phyloP scores from a whole-genome alignment of 768 basidiomycete genomes.

The Psilocybe tampanensis region DNA sequence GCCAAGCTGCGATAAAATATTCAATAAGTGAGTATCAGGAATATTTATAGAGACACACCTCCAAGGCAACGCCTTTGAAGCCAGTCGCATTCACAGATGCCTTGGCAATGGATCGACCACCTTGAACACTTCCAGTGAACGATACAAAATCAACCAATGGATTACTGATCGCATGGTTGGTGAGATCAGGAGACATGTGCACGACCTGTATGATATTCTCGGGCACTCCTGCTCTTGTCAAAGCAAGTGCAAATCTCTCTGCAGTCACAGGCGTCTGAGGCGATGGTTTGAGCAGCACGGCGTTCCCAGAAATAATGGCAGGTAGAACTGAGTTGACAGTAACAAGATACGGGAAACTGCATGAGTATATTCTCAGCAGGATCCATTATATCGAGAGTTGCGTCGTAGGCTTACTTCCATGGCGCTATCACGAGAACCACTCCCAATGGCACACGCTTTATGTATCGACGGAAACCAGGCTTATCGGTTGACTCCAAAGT shows the following conservation, averaged over 20 bases:
- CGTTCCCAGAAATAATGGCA: slow-evolving; percentile 87
- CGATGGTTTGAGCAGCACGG: slow-evolving; percentile 92
- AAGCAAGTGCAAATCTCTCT: slow-evolving; percentile 73
- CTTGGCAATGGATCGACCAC: slow-evolving; percentile 73
- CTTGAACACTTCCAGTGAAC: slow-evolving; percentile 87
- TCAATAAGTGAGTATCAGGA: not conserved
- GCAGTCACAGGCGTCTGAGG: slow-evolving; percentile 93
- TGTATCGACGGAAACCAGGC: slow-evolving; percentile 82
- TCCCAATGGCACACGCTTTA: slow-evolving; percentile 83
- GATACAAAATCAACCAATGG: slow-evolving; percentile 76
- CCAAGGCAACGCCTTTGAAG: slow-evolving; percentile 88
- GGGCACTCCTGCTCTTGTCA: slow-evolving; percentile 80
- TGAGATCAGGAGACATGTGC: slow-evolving; percentile 69
- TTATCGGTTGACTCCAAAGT: slow-evolving; percentile 75
- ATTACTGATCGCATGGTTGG: slow-evolving; percentile 63
- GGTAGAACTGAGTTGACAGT: slow-evolving; percentile 93
- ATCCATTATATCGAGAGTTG: not conserved
- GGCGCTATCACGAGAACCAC: slow-evolving; percentile 88
- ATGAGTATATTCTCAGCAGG: not conserved
- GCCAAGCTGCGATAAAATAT: slow-evolving; percentile 61
- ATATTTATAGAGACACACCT: no score
- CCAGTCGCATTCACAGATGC: slow-evolving; percentile 65
- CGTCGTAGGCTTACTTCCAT: slow-evolving; percentile 84
- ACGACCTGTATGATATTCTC: slow-evolving; percentile 71
- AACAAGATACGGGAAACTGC: slow-evolving; percentile 88